A percentile compares a stretch with the other conserved stretches of the same genome.
Evolutionary conservation across 148 eudicot genomes (phyloP).

Genomic region (Vaccinium darrowii): DNA sequence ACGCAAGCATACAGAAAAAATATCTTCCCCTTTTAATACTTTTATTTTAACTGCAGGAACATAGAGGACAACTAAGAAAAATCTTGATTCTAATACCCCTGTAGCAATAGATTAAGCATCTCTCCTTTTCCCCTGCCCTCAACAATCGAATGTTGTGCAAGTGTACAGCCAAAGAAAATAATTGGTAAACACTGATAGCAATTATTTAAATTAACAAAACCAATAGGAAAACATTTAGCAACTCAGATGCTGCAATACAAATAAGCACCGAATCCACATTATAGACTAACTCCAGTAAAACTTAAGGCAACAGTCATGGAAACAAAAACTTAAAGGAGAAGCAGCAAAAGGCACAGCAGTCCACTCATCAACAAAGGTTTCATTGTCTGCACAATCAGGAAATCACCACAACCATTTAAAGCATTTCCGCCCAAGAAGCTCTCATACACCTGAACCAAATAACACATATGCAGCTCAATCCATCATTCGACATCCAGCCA

Average conservation of each 20-base stretch:
- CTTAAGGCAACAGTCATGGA: slow-evolving; percentile 32
- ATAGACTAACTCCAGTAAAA: slow-evolving; percentile 18
- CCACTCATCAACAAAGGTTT: slow-evolving; percentile 82
- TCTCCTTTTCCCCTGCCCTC: background rate
- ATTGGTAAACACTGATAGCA: background rate
- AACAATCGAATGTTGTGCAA: background rate
- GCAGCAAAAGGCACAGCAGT: slow-evolving; percentile 83
- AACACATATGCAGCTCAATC: slow-evolving; percentile 61
- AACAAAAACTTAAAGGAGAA: slow-evolving; percentile 43
- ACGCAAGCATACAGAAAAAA: background rate
- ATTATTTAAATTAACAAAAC: background rate
- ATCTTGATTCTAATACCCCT: background rate
- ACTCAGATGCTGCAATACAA: slow-evolving; percentile 1
- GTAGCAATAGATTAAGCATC: background rate
- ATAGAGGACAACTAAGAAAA: background rate
- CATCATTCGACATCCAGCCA: slow-evolving; percentile 47
- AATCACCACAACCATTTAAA: slow-evolving; percentile 94
- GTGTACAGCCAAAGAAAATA: background rate
- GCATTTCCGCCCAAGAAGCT: slow-evolving; percentile 94
- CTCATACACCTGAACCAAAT: slow-evolving; percentile 87
- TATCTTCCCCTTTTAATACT: background rate
- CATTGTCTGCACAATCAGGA: slow-evolving; percentile 78
- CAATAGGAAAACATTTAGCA: slow-evolving; percentile 1
- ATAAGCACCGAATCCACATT: slow-evolving; percentile 22
- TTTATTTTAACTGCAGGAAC: background rate